Percentiles rank a stretch among this genome's conserved stretches.
Conservation (phyloP, 73 alveolate genomes). For the Paramecium sexaurelia region DNA sequence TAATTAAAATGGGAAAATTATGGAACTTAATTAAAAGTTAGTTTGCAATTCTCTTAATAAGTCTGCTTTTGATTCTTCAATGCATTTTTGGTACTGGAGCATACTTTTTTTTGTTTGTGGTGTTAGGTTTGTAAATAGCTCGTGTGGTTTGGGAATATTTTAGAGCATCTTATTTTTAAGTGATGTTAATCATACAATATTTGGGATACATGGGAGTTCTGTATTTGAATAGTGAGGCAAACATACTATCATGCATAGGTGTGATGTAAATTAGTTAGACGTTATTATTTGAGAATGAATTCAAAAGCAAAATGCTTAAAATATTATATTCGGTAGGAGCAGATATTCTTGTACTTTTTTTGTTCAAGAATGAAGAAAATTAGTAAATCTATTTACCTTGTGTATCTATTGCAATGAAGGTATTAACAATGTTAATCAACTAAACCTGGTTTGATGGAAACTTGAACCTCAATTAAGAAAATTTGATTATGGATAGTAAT, state of each 20-base stretch:
- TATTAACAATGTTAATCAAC: background rate
- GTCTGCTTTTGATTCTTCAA: background rate
- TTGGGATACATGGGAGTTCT: background rate
- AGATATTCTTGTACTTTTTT: background rate
- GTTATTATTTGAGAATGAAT: background rate
- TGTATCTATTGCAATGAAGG: background rate
- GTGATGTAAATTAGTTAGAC: background rate
- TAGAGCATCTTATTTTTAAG: background rate
- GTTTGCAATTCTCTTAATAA: background rate
- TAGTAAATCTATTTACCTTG: background rate
- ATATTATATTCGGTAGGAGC: background rate
- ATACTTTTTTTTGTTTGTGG: background rate
- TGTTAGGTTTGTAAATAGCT: background rate
- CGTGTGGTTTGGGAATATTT: background rate
- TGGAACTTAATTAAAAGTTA: background rate
- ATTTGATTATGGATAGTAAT: background rate
- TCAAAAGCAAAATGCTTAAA: background rate
- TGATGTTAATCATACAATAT: background rate
- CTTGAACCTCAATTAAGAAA: background rate
- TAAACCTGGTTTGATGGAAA: background rate
- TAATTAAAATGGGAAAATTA: background rate
- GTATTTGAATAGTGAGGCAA: background rate
- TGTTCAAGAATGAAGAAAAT: background rate
- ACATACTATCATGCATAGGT: background rate
- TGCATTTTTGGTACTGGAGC: background rate